These are phyloP conservation scores for Arthrobotrys musiformis DNA, from an alignment of 2,329 filamentous ascomycete species.

Conservation along the genomic window DNA sequence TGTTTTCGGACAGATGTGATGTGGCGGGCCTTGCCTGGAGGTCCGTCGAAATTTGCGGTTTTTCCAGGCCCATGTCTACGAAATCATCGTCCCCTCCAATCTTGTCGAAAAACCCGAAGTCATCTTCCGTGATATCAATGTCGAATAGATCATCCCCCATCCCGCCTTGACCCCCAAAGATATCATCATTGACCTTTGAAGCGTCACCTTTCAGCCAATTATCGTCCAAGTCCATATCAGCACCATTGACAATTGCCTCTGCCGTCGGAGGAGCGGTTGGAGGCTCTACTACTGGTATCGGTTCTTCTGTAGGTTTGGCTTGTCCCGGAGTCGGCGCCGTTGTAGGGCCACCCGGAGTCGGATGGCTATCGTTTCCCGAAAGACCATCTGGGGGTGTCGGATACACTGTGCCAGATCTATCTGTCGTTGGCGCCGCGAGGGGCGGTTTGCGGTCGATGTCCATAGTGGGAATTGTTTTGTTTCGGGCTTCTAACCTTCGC, in stretches of 20 bases:
- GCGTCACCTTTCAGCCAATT: constrained; percentile 48
- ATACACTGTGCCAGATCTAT: constrained; percentile 48
- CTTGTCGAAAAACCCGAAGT: constrained; percentile 49
- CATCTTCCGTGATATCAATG: constrained; percentile 50
- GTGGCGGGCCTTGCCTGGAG: constrained; percentile 27
- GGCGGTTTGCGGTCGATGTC: constrained; percentile 2
- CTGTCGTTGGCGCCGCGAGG: constrained; percentile 24
- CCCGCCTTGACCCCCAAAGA: constrained; percentile 40
- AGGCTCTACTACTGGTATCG: constrained; percentile 16
- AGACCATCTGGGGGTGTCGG: constrained; percentile 49
- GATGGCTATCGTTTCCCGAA: constrained; percentile 44
- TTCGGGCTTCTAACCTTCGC: constrained; percentile 25
- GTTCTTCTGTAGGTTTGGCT: constrained; percentile 17
- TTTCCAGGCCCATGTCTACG: constrained; percentile 29
- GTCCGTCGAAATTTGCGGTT: constrained; percentile 28
- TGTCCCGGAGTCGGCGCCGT: constrained; percentile 40
- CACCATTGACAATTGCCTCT: constrained; percentile 37
- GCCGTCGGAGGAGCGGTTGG: constrained; percentile 45
- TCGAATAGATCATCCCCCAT: constrained; percentile 52
- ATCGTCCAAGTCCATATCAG: constrained; percentile 52
- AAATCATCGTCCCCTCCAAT: constrained; percentile 31
- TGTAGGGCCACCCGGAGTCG: constrained; percentile 35
- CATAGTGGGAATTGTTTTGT: constrained; percentile 18
- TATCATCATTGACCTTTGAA: constrained; percentile 42
- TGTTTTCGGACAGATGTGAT: constrained; percentile 47